These are phyloP conservation scores for Jaminaea rosea DNA, from an alignment of 1,284 basidiomycete species.

Conservation along the genomic window DNA sequence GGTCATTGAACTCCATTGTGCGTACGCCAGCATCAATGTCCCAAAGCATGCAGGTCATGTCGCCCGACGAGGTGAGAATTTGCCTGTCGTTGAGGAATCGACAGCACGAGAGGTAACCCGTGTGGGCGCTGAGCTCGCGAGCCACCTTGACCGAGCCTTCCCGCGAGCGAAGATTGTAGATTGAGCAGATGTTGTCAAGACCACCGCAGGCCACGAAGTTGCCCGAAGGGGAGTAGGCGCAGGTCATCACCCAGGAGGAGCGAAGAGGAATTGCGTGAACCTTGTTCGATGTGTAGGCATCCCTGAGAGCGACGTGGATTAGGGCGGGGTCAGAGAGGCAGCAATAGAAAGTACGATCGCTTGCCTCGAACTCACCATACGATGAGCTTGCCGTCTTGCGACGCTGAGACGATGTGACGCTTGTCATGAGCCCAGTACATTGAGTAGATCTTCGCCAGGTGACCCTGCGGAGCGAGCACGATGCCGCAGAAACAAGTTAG, in stretches of 20 bases:
- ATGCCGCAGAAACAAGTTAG: no score
- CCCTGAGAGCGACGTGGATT: no score
- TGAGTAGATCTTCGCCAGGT: slow-evolving; percentile 97
- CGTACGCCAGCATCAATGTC: slow-evolving; percentile 93
- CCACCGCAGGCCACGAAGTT: slow-evolving; percentile 97
- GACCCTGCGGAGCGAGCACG: no score
- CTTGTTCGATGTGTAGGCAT: slow-evolving; percentile 99
- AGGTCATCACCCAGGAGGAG: slow-evolving; percentile 99
- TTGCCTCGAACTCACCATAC: no score
- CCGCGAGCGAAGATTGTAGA: slow-evolving; percentile 80
- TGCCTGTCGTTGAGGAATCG: slow-evolving; percentile 96
- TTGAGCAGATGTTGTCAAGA: slow-evolving; percentile 96
- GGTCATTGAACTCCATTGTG: slow-evolving; percentile 93
- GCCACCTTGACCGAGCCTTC: slow-evolving; percentile 54
- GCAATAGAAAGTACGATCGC: no score
- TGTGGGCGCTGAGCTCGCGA: slow-evolving; percentile 88
- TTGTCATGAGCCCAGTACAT: slow-evolving; percentile 98
- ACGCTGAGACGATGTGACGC: slow-evolving; percentile 93
- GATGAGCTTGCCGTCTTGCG: slow-evolving; percentile 97
- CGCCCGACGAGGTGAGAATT: slow-evolving; percentile 91
- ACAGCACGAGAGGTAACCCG: slow-evolving; percentile 94
- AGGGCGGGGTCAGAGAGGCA: no score
- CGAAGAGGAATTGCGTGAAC: slow-evolving; percentile 96
- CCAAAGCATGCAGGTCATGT: slow-evolving; percentile 99
- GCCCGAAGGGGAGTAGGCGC: slow-evolving; percentile 92